Percentiles rank a stretch among this genome's conserved stretches.
phyloP scores from a whole-genome alignment of 140 eudicot genomes.

The Stevia rebaudiana region DNA sequence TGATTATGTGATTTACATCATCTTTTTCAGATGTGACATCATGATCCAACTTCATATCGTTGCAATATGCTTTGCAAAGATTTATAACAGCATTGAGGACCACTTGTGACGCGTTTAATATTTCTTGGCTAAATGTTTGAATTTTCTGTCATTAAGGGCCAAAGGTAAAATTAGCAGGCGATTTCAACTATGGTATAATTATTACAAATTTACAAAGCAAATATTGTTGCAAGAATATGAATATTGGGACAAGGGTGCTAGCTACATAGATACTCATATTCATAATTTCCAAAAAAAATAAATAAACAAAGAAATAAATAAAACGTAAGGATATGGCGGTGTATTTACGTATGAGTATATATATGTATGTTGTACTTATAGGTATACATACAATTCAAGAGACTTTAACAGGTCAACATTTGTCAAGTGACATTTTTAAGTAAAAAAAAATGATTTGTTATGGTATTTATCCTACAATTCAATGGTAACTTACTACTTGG shows the following conservation, averaged over 20 bases:
- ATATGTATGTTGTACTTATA: background rate
- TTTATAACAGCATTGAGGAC: conserved; percentile 60
- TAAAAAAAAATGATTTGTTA: background rate
- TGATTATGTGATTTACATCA: conserved; percentile 36
- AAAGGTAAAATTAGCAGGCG: conserved; percentile 12
- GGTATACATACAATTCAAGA: background rate
- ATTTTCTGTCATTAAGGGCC: conserved; percentile 41
- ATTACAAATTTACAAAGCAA: background rate
- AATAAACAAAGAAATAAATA: too few species aligned
- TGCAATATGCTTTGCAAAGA: conserved; percentile 61
- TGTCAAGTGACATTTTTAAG: background rate
- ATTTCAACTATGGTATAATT: background rate
- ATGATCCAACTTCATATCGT: conserved; percentile 49
- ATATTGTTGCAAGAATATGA: background rate
- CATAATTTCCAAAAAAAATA: background rate
- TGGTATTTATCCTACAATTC: background rate
- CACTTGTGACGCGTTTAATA: conserved; percentile 51
- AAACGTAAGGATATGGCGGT: background rate
- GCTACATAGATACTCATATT: background rate
- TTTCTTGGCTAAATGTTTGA: conserved; percentile 41
- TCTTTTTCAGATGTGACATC: conserved; percentile 29
- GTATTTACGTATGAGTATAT: background rate
- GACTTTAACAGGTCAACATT: background rate
- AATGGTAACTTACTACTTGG: background rate
- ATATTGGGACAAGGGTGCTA: background rate